Conservation (phyloP, 306 rosid species). For the Purshia tridentata region DNA sequence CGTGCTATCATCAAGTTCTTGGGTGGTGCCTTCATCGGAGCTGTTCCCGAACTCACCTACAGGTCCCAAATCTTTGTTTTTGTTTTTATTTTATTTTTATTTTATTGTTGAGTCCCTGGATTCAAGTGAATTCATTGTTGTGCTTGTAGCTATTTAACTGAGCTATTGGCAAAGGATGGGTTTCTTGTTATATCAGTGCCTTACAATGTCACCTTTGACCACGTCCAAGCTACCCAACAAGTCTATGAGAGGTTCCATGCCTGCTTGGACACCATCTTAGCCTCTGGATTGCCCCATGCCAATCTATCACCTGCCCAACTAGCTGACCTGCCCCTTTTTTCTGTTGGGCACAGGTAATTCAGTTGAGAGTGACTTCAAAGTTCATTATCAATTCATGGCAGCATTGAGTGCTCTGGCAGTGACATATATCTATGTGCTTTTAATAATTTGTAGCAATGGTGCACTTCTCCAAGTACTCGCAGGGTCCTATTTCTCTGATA, state of each 20-base stretch:
- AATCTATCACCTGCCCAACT: slow-evolving; percentile 64
- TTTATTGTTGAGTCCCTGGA: background rate
- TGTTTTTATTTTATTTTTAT: background rate
- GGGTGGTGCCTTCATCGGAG: slow-evolving; percentile 96
- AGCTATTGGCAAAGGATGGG: slow-evolving; percentile 75
- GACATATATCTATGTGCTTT: background rate
- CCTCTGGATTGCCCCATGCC: slow-evolving; percentile 67
- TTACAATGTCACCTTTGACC: slow-evolving; percentile 89
- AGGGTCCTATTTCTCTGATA: slow-evolving; percentile 50
- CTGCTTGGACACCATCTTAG: slow-evolving; percentile 59
- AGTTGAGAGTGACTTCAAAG: slow-evolving; percentile 1
- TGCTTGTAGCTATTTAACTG: slow-evolving; percentile 59
- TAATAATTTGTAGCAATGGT: slow-evolving; percentile 40
- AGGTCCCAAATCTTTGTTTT: slow-evolving; percentile 43
- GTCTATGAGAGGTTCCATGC: slow-evolving; percentile 72
- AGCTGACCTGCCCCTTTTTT: slow-evolving; percentile 64
- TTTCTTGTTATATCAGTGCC: slow-evolving; percentile 77
- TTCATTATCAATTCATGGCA: background rate
- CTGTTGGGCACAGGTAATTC: slow-evolving; percentile 84
- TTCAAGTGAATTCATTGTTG: slow-evolving; percentile 2
- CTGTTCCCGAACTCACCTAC: slow-evolving; percentile 89
- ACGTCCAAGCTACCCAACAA: slow-evolving; percentile 65
- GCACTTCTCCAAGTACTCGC: slow-evolving; percentile 53
- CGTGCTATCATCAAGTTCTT: slow-evolving; percentile 86
- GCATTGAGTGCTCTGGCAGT: background rate